phyloP scores from a whole-genome alignment of 371 early-diverging fungal genomes.

The Syncephalis plumigaleata region DNA sequence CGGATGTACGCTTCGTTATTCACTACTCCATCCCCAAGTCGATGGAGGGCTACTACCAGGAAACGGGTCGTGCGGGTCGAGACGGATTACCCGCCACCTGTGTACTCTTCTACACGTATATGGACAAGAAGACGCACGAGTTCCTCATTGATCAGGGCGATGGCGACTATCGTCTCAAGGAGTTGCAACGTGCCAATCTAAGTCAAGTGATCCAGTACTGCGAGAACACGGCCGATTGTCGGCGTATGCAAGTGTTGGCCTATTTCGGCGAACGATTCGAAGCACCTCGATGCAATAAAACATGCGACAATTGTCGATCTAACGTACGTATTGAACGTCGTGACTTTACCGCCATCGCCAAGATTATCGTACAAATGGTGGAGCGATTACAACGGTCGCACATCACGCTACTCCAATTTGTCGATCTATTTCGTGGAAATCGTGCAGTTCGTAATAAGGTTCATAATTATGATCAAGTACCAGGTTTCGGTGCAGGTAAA shows the following conservation, averaged over 20 bases:
- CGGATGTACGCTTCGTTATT: slow-evolving; percentile 97
- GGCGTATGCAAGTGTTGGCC: slow-evolving; percentile 75
- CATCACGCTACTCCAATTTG: slow-evolving; percentile 52
- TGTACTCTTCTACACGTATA: slow-evolving; percentile 73
- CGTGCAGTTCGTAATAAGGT: slow-evolving; percentile 31
- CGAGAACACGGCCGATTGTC: slow-evolving; percentile 88
- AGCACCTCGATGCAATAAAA: slow-evolving; percentile 39
- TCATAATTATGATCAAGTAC: slow-evolving; percentile 22
- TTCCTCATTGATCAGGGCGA: slow-evolving; percentile 81
- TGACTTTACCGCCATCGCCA: slow-evolving; percentile 40
- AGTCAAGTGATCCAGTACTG: slow-evolving; percentile 84
- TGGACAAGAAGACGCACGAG: slow-evolving; percentile 52
- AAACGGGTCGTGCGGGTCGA: slow-evolving; percentile 97
- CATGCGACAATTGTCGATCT: slow-evolving; percentile 89
- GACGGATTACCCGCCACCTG: slow-evolving; percentile 85
- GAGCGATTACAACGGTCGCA: slow-evolving; percentile 20
- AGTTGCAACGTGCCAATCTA: slow-evolving; percentile 70
- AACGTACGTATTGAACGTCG: slow-evolving; percentile 10
- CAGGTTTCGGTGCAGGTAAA: slow-evolving; percentile 45
- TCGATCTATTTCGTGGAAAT: slow-evolving; percentile 68
- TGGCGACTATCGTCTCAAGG: slow-evolving; percentile 68
- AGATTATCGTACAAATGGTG: slow-evolving; percentile 25
- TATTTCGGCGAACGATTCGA: slow-evolving; percentile 95
- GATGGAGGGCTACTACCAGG: slow-evolving; percentile 99
- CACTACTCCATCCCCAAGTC: slow-evolving; percentile 93